Conservation (phyloP, 805 yeast genomes). For the Teunomyces kruisii region DNA sequence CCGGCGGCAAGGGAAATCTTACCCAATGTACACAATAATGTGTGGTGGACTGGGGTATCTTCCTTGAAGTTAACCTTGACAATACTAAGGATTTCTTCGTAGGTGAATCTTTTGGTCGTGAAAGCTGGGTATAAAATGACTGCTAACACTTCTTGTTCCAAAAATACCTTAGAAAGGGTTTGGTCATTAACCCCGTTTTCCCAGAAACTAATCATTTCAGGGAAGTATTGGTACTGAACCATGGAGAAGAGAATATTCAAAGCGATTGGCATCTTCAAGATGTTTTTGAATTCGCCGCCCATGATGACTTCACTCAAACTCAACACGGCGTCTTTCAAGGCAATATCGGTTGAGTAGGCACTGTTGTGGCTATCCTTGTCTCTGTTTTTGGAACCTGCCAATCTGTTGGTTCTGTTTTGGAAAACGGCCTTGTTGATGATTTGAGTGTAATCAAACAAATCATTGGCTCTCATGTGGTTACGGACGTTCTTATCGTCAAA, state of each 20-base stretch:
- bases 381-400: conserved; percentile 32
- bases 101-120: conserved; percentile 57
- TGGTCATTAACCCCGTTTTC: conserved; percentile 55
- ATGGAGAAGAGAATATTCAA: conserved; percentile 32
- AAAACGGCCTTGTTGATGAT: conserved; percentile 26
- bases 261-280: conserved; percentile 19
- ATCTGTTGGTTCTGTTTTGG: conserved; percentile 31
- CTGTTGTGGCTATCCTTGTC: conserved; percentile 35
- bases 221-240: conserved; percentile 51
- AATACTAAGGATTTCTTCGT: conserved; percentile 59
- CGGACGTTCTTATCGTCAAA: conserved; percentile 18
- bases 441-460: conserved; percentile 21
- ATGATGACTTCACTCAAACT: conserved; percentile 29
- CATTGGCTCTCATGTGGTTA: conserved; percentile 15
- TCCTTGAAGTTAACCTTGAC: conserved; percentile 45
- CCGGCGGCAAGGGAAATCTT: conserved; percentile 67
- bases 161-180: conserved; percentile 43
- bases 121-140: conserved; percentile 66
- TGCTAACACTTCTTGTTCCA: conserved; percentile 67
- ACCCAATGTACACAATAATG: conserved; percentile 69
- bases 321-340: conserved; percentile 33
- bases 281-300: conserved; percentile 27
- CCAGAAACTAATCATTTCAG: conserved; percentile 72
- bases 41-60: conserved; percentile 34
- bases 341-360: conserved; percentile 24